Conservation (phyloP, 331 rosid genomes). For the Rhamnella rubrinervis region DNA sequence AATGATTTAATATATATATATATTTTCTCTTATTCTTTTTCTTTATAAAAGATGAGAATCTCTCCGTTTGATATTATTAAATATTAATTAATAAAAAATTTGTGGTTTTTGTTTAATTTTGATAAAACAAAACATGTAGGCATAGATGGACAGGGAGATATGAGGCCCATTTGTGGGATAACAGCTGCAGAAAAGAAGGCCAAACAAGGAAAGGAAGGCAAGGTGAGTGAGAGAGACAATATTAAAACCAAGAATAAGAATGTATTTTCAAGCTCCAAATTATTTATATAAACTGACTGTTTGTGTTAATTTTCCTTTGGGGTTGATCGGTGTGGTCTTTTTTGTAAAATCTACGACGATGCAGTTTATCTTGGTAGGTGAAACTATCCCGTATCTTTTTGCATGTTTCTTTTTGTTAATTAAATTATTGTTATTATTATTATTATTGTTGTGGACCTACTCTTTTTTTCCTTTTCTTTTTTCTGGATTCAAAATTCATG, state of each 20-base stretch:
- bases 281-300: background rate
- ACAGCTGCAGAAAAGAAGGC: slow-evolving; percentile 98
- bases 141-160: slow-evolving; percentile 99
- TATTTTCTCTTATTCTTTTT: background rate
- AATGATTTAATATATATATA: no score
- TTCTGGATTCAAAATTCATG: background rate
- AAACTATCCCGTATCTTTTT: slow-evolving; percentile 18
- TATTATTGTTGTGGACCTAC: slow-evolving; percentile 15
- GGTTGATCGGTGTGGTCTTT: slow-evolving; percentile 39
- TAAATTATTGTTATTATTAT: slow-evolving; percentile 26
- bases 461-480: background rate
- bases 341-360: slow-evolving; percentile 38
- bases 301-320: slow-evolving; percentile 35
- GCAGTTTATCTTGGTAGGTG: slow-evolving; percentile 96
- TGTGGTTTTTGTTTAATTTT: background rate
- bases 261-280: background rate
- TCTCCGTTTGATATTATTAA: background rate
- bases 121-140: slow-evolving; percentile 37
- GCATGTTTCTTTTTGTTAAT: slow-evolving; percentile 16
- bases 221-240: slow-evolving; percentile 38
- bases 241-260: background rate
- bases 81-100: background rate
- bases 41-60: background rate
- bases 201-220: slow-evolving; percentile 99
- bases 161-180: slow-evolving; percentile 99